Evolutionary conservation across 495 filamentous ascomycete genomes (phyloP).

Genomic region (Xylaria curta): DNA sequence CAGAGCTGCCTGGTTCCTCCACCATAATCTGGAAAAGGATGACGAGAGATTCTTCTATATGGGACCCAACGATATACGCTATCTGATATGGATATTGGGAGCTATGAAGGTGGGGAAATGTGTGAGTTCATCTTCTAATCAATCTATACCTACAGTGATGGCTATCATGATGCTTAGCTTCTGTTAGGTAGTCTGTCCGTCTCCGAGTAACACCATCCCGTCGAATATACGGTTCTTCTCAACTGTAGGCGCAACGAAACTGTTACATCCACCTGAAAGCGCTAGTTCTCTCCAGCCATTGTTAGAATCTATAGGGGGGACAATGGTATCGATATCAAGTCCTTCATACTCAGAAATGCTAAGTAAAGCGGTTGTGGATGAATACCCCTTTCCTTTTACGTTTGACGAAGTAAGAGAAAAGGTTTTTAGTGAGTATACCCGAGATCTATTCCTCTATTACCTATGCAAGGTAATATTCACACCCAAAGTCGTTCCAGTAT

Average conservation of each 20-base stretch:
- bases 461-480: no score
- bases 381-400: slow-evolving; percentile 33
- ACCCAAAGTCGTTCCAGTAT: background rate
- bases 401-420: slow-evolving; percentile 35
- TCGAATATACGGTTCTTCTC: slow-evolving; percentile 23
- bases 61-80: slow-evolving; percentile 52
- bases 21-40: background rate
- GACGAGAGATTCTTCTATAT: slow-evolving; percentile 37
- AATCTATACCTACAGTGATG: background rate
- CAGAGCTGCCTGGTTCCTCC: slow-evolving; percentile 25
- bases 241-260: slow-evolving; percentile 18
- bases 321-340: slow-evolving; percentile 13
- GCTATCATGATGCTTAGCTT: background rate
- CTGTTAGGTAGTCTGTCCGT: slow-evolving; percentile 14
- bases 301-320: background rate
- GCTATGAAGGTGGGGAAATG: slow-evolving; percentile 42
- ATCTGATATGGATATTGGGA: slow-evolving; percentile 46
- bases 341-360: slow-evolving; percentile 28
- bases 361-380: slow-evolving; percentile 31
- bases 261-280: slow-evolving; percentile 22
- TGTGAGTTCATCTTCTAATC: slow-evolving; percentile 9
- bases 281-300: background rate
- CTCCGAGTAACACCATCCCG: slow-evolving; percentile 23
- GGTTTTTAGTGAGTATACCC: slow-evolving; percentile 24
- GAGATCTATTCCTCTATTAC: background rate